Conservation (phyloP, 163 green algal genomes). For the Botryococcus braunii region DNA sequence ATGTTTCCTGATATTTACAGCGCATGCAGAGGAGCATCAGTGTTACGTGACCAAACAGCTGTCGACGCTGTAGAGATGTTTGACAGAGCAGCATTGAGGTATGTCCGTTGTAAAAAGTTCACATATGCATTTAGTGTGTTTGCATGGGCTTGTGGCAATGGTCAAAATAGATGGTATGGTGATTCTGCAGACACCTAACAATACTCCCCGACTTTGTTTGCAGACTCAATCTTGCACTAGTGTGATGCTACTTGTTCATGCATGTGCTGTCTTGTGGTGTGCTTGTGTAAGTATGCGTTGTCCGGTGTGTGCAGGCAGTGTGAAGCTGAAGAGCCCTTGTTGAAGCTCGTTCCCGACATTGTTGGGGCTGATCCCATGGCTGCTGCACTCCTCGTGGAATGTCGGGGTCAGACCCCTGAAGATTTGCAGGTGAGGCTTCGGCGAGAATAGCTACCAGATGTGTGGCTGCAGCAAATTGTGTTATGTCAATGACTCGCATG, state of each 20-base stretch:
- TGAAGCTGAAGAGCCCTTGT: slow-evolving; percentile 63
- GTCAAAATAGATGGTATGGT: too few species aligned
- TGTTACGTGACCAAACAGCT: slow-evolving; percentile 74
- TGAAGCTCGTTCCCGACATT: slow-evolving; percentile 72
- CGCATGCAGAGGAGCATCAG: slow-evolving; percentile 37
- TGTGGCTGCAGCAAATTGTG: too few species aligned
- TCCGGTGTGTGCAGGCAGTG: slow-evolving; percentile 44
- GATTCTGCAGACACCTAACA: too few species aligned
- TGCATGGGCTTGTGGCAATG: too few species aligned
- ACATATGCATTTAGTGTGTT: too few species aligned
- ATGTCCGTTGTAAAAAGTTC: not conserved
- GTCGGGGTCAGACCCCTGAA: slow-evolving; percentile 58
- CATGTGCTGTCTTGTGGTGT: too few species aligned
- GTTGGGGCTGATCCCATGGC: slow-evolving; percentile 68
- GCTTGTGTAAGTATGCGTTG: too few species aligned
- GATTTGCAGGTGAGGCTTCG: slow-evolving; percentile 50
- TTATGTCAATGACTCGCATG: too few species aligned
- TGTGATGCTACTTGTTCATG: too few species aligned
- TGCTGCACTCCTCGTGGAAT: slow-evolving; percentile 93
- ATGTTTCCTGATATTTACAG: slow-evolving; percentile 73
- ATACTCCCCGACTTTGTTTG: too few species aligned
- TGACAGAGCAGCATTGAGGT: slow-evolving; percentile 59
- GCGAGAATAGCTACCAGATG: not conserved
- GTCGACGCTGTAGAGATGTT: slow-evolving; percentile 96
- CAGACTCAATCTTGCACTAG: too few species aligned